phyloP scores from a whole-genome alignment of 176 grass and related monocot genomes.

The Aegilops umbellulata region DNA sequence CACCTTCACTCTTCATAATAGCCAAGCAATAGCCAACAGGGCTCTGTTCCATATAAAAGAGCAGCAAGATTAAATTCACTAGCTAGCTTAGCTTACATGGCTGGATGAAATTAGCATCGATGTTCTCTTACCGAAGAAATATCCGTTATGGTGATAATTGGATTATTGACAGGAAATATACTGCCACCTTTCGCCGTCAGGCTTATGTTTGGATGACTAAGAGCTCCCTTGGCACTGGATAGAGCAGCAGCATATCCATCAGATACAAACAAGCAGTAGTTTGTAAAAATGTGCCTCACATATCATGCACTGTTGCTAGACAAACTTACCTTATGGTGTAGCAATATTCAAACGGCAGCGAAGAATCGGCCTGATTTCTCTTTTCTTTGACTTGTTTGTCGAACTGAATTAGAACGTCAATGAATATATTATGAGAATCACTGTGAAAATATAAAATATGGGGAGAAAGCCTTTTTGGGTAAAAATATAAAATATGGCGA shows the following conservation, averaged over 20 bases:
- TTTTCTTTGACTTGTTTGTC: conserved; percentile 55
- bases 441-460: neutral
- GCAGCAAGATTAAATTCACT: conserved; percentile 12
- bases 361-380: neutral
- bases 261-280: neutral
- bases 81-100: neutral
- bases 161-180: conserved; percentile 56
- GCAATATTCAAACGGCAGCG: conserved; percentile 79
- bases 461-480: too few relatives aligned
- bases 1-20: conserved; percentile 52
- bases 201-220: conserved; percentile 46
- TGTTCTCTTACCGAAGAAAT: conserved; percentile 41
- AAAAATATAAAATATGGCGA: neutral
- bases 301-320: neutral
- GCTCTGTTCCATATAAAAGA: conserved; percentile 29
- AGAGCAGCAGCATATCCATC: conserved; percentile 17
- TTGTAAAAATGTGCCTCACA: neutral
- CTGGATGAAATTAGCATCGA: conserved; percentile 2
- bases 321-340: conserved; percentile 62
- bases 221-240: conserved; percentile 49
- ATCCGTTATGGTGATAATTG: conserved; percentile 40
- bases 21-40: conserved; percentile 69
- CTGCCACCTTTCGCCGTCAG: conserved; percentile 69
- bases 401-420: conserved; percentile 48
- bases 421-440: conserved; percentile 8